Evolutionary conservation across 2,329 filamentous ascomycete species (phyloP).

Genomic region (Sclerotinia spermophila): DNA sequence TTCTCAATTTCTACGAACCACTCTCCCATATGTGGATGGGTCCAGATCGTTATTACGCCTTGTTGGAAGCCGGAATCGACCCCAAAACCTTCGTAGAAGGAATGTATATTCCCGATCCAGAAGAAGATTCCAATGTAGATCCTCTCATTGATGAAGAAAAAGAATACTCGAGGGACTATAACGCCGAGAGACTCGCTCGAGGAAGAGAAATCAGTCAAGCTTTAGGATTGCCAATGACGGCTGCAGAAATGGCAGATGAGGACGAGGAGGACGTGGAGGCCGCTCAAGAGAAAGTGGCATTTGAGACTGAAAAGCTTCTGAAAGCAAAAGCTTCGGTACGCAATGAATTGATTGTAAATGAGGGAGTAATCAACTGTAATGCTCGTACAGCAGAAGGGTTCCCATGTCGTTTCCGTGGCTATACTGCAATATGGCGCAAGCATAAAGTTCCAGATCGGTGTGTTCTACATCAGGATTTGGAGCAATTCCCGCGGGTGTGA

Average conservation of each 20-base stretch:
- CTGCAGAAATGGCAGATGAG: background rate
- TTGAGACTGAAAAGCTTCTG: background rate
- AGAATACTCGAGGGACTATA: background rate
- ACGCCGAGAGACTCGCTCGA: background rate
- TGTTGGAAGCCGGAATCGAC: constrained; percentile 6
- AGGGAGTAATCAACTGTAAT: background rate
- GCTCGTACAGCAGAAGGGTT: background rate
- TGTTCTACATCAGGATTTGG: background rate
- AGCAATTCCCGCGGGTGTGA: background rate
- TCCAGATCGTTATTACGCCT: background rate
- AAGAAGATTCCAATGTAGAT: background rate
- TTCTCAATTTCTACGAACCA: constrained; percentile 7
- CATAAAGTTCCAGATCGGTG: background rate
- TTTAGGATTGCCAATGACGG: background rate
- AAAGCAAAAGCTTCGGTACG: background rate
- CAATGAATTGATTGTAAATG: background rate
- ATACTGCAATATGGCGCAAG: background rate
- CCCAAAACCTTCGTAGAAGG: constrained; percentile 8
- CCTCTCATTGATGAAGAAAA: background rate
- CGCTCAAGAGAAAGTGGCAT: background rate
- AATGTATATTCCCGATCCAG: background rate
- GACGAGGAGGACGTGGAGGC: background rate
- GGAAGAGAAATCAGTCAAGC: background rate
- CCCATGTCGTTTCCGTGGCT: background rate
- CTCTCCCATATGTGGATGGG: constrained; percentile 13